Evolutionary conservation across 768 basidiomycete species (phyloP).

Genomic region (Fomitopsis pulvina): DNA sequence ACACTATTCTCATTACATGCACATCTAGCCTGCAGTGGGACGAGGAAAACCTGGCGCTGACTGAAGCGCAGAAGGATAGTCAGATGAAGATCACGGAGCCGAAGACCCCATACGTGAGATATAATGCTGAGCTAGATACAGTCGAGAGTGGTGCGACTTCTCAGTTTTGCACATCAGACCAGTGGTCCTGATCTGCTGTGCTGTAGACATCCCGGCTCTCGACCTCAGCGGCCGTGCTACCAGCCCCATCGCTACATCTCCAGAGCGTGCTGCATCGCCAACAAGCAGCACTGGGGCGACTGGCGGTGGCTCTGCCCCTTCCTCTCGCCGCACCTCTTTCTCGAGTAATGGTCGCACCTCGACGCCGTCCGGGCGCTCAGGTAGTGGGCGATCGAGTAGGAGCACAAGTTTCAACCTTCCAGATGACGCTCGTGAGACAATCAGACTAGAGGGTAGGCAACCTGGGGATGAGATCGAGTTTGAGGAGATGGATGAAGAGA

Average conservation of each 20-base stretch:
- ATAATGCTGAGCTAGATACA: constrained; percentile 80
- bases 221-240: constrained; percentile 44
- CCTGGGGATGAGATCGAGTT: constrained; percentile 54
- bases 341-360: constrained; percentile 53
- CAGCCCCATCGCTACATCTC: constrained; percentile 28
- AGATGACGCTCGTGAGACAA: constrained; percentile 55
- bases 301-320: constrained; percentile 55
- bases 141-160: constrained; percentile 70
- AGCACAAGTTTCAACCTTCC: constrained; percentile 84
- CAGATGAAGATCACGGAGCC: constrained; percentile 99
- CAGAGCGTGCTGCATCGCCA: constrained; percentile 29
- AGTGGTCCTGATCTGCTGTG: neutral
- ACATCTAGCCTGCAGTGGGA: constrained; percentile 82
- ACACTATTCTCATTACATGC: neutral
- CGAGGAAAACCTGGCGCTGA: constrained; percentile 86
- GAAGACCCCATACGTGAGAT: constrained; percentile 93
- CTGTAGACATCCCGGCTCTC: constrained; percentile 76
- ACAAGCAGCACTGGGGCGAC: constrained; percentile 42
- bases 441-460: constrained; percentile 37
- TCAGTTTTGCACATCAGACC: neutral
- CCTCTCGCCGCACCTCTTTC: constrained; percentile 69
- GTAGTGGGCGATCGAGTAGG: constrained; percentile 60
- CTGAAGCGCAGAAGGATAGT: constrained; percentile 91
- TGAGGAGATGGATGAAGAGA: constrained; percentile 88
- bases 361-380: constrained; percentile 49